Conservation (phyloP, 768 basidiomycete genomes). For the Butyriboletus loyo region DNA sequence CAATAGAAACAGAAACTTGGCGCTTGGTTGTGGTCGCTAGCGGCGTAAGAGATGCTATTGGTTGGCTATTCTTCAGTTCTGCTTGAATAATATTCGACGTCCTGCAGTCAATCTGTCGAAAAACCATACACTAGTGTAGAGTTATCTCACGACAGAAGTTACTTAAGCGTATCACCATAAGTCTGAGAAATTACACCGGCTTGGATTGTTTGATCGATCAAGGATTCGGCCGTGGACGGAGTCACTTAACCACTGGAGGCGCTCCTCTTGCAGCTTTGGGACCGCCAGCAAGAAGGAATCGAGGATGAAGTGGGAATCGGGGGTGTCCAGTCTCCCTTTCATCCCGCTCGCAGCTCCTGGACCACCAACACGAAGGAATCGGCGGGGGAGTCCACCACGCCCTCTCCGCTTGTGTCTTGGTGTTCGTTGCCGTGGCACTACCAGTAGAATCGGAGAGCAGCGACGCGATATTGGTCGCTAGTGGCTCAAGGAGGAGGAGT, state of each 20-base stretch:
- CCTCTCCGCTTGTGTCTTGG: background rate
- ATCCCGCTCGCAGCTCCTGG: background rate
- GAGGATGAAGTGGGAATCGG: too few relatives aligned
- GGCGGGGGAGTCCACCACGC: background rate
- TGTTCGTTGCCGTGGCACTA: background rate
- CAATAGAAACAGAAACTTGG: too few relatives aligned
- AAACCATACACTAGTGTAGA: too few relatives aligned
- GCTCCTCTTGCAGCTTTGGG: background rate
- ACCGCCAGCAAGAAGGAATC: background rate
- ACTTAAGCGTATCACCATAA: background rate
- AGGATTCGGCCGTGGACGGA: background rate
- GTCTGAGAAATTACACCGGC: background rate
- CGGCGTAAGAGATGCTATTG: background rate
- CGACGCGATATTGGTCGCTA: background rate
- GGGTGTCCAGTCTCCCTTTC: too few relatives aligned
- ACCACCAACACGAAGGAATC: background rate
- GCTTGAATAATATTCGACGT: background rate
- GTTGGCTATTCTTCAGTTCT: background rate
- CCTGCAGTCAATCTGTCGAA: background rate
- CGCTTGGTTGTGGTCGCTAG: too few relatives aligned
- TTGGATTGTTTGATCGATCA: background rate
- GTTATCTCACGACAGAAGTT: background rate
- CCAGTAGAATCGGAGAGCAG: background rate
- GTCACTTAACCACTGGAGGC: background rate
- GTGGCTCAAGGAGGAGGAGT: background rate